Evolutionary conservation across 768 basidiomycete species (phyloP).

Genomic region (Neoboletus brunneissimus): DNA sequence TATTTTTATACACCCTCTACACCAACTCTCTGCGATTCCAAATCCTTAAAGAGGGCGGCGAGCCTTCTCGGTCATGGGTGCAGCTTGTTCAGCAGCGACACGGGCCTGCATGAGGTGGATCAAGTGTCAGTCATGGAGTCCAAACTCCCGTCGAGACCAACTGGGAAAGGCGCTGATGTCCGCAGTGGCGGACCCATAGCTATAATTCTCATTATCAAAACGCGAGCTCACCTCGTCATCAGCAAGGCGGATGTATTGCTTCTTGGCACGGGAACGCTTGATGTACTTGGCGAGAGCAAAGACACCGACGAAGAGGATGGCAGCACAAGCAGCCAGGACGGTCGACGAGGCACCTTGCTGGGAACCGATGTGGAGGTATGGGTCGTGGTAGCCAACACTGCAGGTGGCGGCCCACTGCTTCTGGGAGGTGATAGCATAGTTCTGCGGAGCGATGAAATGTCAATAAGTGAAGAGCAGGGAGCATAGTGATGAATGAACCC

Average conservation of each 20-base stretch:
- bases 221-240: conserved; percentile 36
- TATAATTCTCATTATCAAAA: not conserved
- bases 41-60: conserved; percentile 23
- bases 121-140: conserved; percentile 5
- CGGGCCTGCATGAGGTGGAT: conserved; percentile 12
- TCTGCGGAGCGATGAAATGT: conserved; percentile 25
- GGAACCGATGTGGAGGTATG: conserved; percentile 32
- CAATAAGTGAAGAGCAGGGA: not conserved
- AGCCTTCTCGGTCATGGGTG: conserved; percentile 31
- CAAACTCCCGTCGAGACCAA: conserved; percentile 5
- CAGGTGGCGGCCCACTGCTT: conserved; percentile 45
- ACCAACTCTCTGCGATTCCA: not conserved
- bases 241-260: conserved; percentile 35
- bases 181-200: conserved; percentile 12
- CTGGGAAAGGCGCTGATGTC: conserved; percentile 2
- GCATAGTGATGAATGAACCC: conserved; percentile 12
- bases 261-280: conserved; percentile 34
- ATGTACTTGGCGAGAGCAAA: conserved; percentile 35
- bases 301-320: conserved; percentile 35
- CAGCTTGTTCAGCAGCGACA: conserved; percentile 13
- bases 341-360: conserved; percentile 32
- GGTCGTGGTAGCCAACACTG: conserved; percentile 31
- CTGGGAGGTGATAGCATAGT: conserved; percentile 44
- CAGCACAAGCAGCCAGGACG: conserved; percentile 34
- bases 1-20: conserved; percentile 1